Percentiles rank a stretch among this genome's conserved stretches.
Evolutionary conservation across 768 basidiomycete genomes (phyloP).

Genomic region (Calocera cornea): DNA sequence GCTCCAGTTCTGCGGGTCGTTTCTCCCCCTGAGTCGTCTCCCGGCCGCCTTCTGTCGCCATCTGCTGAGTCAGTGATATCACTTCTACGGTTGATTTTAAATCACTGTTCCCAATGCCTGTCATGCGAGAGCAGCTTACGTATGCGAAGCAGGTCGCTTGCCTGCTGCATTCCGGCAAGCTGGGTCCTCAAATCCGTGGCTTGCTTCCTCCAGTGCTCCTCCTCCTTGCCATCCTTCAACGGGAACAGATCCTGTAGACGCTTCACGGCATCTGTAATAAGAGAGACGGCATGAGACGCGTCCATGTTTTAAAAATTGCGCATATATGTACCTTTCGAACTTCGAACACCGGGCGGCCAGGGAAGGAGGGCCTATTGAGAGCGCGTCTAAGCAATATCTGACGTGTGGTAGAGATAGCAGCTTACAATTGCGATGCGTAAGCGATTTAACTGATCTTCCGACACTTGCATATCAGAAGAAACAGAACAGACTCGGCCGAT

Average conservation of each 20-base stretch:
- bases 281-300: too few species aligned
- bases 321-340: background rate
- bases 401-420: background rate
- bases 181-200: background rate
- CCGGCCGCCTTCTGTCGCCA: background rate
- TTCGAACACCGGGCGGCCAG: background rate
- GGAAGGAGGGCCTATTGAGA: background rate
- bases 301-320: background rate
- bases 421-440: background rate
- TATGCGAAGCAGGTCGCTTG: background rate
- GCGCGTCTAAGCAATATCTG: background rate
- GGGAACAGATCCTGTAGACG: background rate
- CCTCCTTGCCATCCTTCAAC: background rate
- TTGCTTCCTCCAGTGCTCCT: background rate
- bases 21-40: background rate
- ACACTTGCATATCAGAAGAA: background rate
- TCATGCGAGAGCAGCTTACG: background rate
- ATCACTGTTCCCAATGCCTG: background rate
- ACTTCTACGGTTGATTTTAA: background rate
- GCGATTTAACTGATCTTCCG: background rate
- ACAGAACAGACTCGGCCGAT: too few species aligned
- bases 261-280: background rate
- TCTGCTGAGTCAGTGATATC: background rate
- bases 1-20: background rate
- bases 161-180: background rate